Conservation (phyloP, 225 moss, liverwort and hornwort genomes). For the Bryum argenteum region DNA sequence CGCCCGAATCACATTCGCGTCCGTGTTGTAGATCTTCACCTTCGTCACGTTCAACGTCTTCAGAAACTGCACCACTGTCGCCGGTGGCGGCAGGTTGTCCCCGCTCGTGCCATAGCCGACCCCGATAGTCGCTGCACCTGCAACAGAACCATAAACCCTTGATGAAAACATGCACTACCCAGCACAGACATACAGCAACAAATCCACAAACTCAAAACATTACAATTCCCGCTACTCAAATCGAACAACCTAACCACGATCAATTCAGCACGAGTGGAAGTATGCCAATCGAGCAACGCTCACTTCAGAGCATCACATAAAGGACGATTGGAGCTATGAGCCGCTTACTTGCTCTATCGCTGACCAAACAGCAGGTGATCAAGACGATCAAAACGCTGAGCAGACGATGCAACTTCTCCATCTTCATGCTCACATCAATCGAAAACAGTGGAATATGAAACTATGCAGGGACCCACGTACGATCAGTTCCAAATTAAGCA, state of each 20-base stretch:
- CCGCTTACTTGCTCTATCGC: conserved; percentile 26
- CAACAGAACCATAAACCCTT: background rate
- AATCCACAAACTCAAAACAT: background rate
- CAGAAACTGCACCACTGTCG: conserved; percentile 48
- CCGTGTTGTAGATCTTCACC: conserved; percentile 60
- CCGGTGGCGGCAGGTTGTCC: conserved; percentile 51
- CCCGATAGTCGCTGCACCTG: conserved; percentile 52
- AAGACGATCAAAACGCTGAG: conserved; percentile 28
- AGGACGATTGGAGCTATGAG: background rate
- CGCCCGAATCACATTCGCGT: conserved; percentile 46
- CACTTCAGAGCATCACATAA: no score
- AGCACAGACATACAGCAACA: background rate
- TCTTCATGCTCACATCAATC: background rate
- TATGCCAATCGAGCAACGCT: no score
- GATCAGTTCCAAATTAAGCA: background rate
- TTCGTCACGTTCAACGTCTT: conserved; percentile 46
- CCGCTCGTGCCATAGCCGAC: conserved; percentile 56
- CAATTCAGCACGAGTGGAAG: background rate
- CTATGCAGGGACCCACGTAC: background rate
- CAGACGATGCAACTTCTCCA: conserved; percentile 22
- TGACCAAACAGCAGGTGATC: conserved; percentile 26
- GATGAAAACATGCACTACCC: background rate
- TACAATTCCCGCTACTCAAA: no score
- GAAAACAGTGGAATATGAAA: background rate
- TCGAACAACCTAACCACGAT: background rate